Evolutionary conservation across 345 rosid species (phyloP), one percentile per base, ranked within the genome.

Genomic region (Aquilaria sinensis): DNA sequence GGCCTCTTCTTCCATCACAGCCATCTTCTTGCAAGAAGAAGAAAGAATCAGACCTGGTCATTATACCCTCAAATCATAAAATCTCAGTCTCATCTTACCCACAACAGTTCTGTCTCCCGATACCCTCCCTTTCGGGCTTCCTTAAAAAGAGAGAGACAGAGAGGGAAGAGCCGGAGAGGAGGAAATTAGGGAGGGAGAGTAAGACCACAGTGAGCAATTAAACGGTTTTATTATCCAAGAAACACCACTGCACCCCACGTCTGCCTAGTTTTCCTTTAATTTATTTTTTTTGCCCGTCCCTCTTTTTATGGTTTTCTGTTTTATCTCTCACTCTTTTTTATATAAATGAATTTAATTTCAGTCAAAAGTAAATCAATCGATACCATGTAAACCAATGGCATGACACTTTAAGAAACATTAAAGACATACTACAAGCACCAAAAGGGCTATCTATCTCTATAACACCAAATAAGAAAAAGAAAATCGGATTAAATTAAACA

Each of bases 11-110:
- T 73, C 75, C 66, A 70, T 83, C 67, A 83, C 67, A 64, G 87
- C 80, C 94, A 88, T 85, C 70, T 75, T 74, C 92, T 80, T 78
- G 78, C 9, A 34, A 31, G 87, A 76, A 77, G 86, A 83, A 77
- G 78, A 77, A 71, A 75, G 47, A 66, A 65, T 53, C 65, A 10
- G 73, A 71, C 69, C 63, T 74, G 80, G 31, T 83, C 94, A 91
- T 88, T 77, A 64, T 76, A 75, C 66, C 77, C 77, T 74, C 55
- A 69, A 67, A 68, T 54, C 51, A 57, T 12, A 50, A 53, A 57
- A 52, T 31, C 47, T 56, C 45, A 58, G 53, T 13, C 69, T 47
- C 76, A 67, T 63, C 43, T 15, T 51, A 33, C 46, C 33, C 16
- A 48, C 45, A 66, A 51, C 33, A 3, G 49, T 29, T 6, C 9